Evolutionary conservation across 2,329 filamentous ascomycete species (phyloP).

Genomic region (Coniella lustricola): DNA sequence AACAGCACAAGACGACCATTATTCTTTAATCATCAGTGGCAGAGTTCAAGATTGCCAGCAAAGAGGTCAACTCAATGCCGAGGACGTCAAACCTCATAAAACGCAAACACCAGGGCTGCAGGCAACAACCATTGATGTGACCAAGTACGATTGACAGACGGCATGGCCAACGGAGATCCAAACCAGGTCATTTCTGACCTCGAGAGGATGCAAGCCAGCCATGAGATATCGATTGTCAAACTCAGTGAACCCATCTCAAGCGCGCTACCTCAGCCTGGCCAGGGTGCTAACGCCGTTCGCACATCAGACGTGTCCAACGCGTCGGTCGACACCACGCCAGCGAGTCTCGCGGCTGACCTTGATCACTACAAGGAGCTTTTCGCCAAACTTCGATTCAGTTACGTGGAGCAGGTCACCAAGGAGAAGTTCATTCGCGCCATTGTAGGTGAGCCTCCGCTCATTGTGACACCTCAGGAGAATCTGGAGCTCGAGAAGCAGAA

Average conservation of each 20-base stretch:
- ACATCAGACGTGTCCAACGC: conserved; percentile 67
- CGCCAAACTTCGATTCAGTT: conserved; percentile 91
- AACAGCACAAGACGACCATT: not conserved
- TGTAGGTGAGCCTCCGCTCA: conserved; percentile 79
- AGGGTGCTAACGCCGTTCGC: conserved; percentile 36
- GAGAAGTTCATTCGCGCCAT: conserved; percentile 95
- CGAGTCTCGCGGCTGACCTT: conserved; percentile 75
- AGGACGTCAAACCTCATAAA: no score
- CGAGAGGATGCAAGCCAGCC: conserved; percentile 45
- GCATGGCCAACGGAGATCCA: conserved; percentile 27
- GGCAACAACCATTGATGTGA: not conserved
- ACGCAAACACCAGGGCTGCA: no score
- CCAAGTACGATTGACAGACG: not conserved
- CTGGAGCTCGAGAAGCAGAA: conserved; percentile 64
- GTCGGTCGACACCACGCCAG: conserved; percentile 61
- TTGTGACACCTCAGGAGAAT: conserved; percentile 79
- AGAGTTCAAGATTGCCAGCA: not conserved
- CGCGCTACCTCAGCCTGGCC: conserved; percentile 33
- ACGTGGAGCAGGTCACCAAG: conserved; percentile 97
- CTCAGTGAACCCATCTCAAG: conserved; percentile 68
- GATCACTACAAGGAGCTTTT: conserved; percentile 92
- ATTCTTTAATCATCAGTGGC: not conserved
- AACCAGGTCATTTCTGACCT: conserved; percentile 41
- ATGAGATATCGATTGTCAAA: conserved; percentile 66
- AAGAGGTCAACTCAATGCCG: no score